phyloP scores from a whole-genome alignment of 2,329 filamentous ascomycete species.

The Gyromitra esculenta region DNA sequence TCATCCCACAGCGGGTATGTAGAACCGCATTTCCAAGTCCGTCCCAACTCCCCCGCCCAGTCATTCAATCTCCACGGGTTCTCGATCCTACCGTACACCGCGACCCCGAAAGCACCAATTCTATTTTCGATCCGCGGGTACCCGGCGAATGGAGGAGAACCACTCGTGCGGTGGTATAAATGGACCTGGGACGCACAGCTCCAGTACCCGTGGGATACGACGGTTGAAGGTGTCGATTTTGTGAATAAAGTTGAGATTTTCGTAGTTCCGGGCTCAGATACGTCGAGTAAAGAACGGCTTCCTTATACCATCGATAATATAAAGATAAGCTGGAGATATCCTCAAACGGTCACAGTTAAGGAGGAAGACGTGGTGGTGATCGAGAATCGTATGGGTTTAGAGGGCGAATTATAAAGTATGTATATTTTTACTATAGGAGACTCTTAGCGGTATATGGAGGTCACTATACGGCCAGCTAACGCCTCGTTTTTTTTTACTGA shows the following conservation, averaged over 20 bases:
- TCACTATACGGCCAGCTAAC: not conserved
- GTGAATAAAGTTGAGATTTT: conserved; percentile 41
- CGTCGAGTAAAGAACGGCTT: conserved; percentile 15
- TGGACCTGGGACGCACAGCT: conserved; percentile 35
- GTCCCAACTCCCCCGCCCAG: conserved; percentile 26
- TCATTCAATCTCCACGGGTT: conserved; percentile 38
- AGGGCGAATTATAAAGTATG: conserved; percentile 17
- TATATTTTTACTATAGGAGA: not conserved
- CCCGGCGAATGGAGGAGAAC: conserved; percentile 21
- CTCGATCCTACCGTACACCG: conserved; percentile 40
- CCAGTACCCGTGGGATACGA: conserved; percentile 35
- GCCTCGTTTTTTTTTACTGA: not conserved
- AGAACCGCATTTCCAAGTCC: conserved; percentile 38
- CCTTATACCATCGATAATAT: conserved; percentile 43
- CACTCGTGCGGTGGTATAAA: conserved; percentile 32
- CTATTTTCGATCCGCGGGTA: conserved; percentile 37
- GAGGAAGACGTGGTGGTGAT: not conserved
- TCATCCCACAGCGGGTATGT: conserved; percentile 34
- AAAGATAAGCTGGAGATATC: conserved; percentile 39
- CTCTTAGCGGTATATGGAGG: not conserved
- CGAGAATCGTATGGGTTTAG: not conserved
- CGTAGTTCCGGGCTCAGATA: conserved; percentile 32
- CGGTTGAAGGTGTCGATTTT: conserved; percentile 17
- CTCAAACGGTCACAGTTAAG: not conserved
- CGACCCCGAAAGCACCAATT: conserved; percentile 24